Conservation (phyloP, 2,329 filamentous ascomycete genomes). For the Chaetothyriales sp. region DNA sequence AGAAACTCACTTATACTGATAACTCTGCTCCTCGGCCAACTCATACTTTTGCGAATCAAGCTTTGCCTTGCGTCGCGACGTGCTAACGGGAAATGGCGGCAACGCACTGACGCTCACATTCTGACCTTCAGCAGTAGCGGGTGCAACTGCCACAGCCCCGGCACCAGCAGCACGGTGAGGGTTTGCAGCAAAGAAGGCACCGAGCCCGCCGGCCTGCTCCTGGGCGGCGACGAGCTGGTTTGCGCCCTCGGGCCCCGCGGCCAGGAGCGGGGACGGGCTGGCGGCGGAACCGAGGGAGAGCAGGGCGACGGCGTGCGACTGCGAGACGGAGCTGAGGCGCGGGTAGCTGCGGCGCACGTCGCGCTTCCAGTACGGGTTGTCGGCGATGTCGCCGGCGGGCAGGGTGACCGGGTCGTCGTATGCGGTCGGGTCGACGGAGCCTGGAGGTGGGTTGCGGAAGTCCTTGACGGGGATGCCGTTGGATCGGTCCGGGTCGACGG, state of each 20-base stretch:
- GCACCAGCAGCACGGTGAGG: too few species aligned
- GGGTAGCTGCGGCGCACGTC: constrained; percentile 75
- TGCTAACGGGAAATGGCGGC: constrained; percentile 63
- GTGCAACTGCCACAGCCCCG: too few species aligned
- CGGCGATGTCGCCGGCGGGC: constrained; percentile 74
- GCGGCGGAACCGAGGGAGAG: constrained; percentile 71
- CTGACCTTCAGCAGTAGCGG: too few species aligned
- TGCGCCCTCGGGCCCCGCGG: constrained; percentile 56
- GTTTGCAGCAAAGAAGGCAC: constrained; percentile 42
- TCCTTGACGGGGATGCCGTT: constrained; percentile 87
- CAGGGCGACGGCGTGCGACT: constrained; percentile 73
- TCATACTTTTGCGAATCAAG: constrained; percentile 52
- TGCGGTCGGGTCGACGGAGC: constrained; percentile 49
- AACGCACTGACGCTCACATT: constrained; percentile 40
- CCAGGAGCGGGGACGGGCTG: constrained; percentile 59
- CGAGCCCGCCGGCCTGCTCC: constrained; percentile 52
- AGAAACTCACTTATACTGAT: constrained; percentile 48
- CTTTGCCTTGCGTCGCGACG: constrained; percentile 39
- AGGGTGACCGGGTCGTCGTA: constrained; percentile 74
- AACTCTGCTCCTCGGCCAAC: constrained; percentile 53
- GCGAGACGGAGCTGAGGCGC: constrained; percentile 59
- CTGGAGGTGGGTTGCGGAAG: constrained; percentile 76
- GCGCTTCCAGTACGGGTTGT: constrained; percentile 94
- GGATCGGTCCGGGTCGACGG: constrained; percentile 75
- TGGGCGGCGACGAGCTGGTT: constrained; percentile 62